Base-by-base conservation (phyloP, 1,284 basidiomycete genomes). In the Fomitopsis schrenkii region DNA sequence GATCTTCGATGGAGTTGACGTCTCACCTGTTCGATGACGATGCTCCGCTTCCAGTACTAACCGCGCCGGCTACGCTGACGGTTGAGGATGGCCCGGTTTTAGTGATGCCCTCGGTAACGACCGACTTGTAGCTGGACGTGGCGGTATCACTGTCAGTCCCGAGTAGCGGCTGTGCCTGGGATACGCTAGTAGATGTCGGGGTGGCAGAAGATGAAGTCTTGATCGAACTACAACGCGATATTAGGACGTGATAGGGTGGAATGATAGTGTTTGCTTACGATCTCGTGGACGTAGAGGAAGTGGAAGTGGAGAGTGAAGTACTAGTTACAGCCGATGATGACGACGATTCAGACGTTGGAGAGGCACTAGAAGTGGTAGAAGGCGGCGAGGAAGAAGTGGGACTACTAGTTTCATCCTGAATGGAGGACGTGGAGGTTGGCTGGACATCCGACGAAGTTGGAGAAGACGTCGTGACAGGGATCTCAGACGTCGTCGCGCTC, bases 1-100 rank as follows among this genome's bases (percentile, higher is more conserved):
- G 6, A 50, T 30, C 14, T 3, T 33, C 4, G 40, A 50, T 40
- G 15, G 33, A n/a, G 26, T 45, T 50, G 61, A 55, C 28, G 8
- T 44, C 64, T 61, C 58, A 71, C 71, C 70, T 62, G 30, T 69
- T 71, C 8, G 66, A 61, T 10, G 68, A 63, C 26, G 55, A 45
- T 3, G 56, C 26, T 14, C 50, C 54, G 1, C 57, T 60, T 15
- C 35, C 35, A 33, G 52, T 54, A 30, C 48, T 7, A 28, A 36
- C 2, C 17, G 65, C 45, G 9, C 5, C 58, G n/a, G 38, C 58
- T 19, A 54, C 58, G 36, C 58, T 54, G 17, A 38, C 52, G 36
- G 52, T 54, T n/a, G 52, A 5, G 8, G 52, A 54, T n/a, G 35
- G 22, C 7, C 58, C 48, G 5, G 44, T 19, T 19, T 19, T 52